Conservation (phyloP, 495 filamentous ascomycete genomes). For the Aspergillus carlsbadensis region DNA sequence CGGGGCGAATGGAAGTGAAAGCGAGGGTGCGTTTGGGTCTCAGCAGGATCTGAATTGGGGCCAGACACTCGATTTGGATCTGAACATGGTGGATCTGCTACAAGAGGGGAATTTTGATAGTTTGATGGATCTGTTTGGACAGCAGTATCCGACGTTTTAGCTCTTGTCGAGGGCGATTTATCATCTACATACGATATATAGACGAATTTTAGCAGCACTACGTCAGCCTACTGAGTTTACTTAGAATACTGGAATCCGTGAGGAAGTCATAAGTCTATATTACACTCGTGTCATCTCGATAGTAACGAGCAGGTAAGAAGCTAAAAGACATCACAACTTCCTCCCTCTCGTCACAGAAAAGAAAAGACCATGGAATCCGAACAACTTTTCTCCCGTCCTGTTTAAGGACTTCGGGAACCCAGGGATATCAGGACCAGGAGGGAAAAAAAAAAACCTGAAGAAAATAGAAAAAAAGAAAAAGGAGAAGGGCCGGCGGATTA, state of each 20-base stretch:
- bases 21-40: too few species aligned
- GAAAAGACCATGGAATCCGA: constrained; percentile 28
- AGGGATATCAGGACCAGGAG: constrained; percentile 52
- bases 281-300: constrained; percentile 30
- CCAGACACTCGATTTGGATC: constrained; percentile 31
- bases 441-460: constrained; percentile 22
- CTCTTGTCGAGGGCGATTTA: too few species aligned
- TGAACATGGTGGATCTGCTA: constrained; percentile 42
- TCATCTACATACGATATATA: too few species aligned
- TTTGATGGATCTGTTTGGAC: constrained; percentile 39
- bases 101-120: constrained; percentile 37
- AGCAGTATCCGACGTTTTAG: constrained; percentile 38
- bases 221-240: neutral
- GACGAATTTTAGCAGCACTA: neutral
- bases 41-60: constrained; percentile 9
- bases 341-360: constrained; percentile 26
- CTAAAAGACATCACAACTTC: constrained; percentile 36
- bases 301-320: constrained; percentile 28
- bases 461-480: constrained; percentile 17
- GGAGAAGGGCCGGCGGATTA: constrained; percentile 16
- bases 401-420: constrained; percentile 46
- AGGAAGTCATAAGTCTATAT: constrained; percentile 43
- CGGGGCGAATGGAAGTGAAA: neutral
- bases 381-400: constrained; percentile 27
- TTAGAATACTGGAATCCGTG: constrained; percentile 19